Evolutionary conservation across 441 rosid species (phyloP), one percentile per base, ranked within the genome.

Genomic region (Bruguiera hainesii): DNA sequence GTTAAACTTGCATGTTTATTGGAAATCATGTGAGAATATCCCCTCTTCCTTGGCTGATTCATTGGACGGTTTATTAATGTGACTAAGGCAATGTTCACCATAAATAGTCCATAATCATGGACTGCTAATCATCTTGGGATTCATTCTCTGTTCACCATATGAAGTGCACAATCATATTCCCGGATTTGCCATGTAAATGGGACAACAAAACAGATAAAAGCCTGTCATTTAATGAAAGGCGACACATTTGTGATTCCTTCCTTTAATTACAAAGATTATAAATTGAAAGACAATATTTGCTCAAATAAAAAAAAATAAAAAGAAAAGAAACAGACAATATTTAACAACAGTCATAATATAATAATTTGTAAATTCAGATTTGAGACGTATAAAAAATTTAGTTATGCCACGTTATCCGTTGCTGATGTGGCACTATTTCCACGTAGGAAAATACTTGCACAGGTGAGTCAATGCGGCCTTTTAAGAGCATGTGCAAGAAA

Each of bases 401-500:
- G 11, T 35, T 50, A 35, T 52, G 70, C 82, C 80, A 77, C 69
- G n/a, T 79, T 76, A 80, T 29, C 60, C 33, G 33, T 26, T 63
- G 76, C 83, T 80, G 74, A 3, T 28, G 3, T 53, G 57, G 28
- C 87, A 75, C 42, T 66, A 72, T 63, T 79, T 65, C 76, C 65
- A 72, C 68, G 68, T 77, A 39, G 77, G 76, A 70, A 78, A 73
- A 39, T 53, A 55, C 66, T 20, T 51, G 19, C 68, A 67, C 70
- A 37, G 50, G 55, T 59, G 58, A 19, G 59, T 33, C 19, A 3
- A 46, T 52, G 65, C 55, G 73, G 66, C 65, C 76, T 72, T 77
- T 71, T 75, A 78, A 76, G 68, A 64, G 73, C 77, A 49, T 61
- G 60, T 48, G 26, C 16, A 3, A 42, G 13, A 68, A 65, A 58